Evolutionary conservation across 2,329 filamentous ascomycete species (phyloP).

Genomic region (Hortaea werneckii): DNA sequence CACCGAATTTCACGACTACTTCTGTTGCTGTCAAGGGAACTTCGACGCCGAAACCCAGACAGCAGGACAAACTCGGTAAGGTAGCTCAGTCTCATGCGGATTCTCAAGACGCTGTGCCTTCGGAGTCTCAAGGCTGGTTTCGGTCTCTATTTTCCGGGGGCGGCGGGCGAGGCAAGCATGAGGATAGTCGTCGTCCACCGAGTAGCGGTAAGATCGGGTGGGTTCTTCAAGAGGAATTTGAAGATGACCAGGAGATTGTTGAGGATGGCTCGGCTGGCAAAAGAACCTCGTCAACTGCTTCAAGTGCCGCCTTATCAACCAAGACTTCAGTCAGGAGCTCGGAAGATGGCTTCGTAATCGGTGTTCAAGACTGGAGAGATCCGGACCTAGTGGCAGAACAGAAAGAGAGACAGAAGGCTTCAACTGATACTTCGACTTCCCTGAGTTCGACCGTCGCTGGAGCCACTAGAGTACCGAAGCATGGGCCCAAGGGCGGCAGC

Average conservation of each 20-base stretch:
- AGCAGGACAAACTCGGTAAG: constrained; percentile 4
- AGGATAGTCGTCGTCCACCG: constrained; percentile 53
- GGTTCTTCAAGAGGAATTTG: constrained; percentile 59
- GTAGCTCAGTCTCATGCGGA: constrained; percentile 2
- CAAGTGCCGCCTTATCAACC: constrained; percentile 22
- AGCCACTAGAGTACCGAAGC: constrained; percentile 15
- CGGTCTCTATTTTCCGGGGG: constrained; percentile 29
- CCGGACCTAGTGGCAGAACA: constrained; percentile 54
- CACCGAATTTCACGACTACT: constrained; percentile 20
- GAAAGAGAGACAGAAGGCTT: constrained; percentile 19
- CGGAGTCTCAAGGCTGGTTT: constrained; percentile 30
- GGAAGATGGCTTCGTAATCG: constrained; percentile 63
- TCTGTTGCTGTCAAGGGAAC: constrained; percentile 7
- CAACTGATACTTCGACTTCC: constrained; percentile 10
- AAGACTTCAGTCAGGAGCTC: constrained; percentile 21
- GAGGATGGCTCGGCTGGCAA: constrained; percentile 21
- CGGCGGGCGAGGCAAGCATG: constrained; percentile 2
- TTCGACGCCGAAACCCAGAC: constrained; percentile 8
- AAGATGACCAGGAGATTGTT: constrained; percentile 43
- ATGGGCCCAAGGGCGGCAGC: constrained; percentile 48
- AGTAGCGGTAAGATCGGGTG: constrained; percentile 66
- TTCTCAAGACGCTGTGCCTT: constrained; percentile 3
- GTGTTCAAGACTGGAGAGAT: constrained; percentile 80
- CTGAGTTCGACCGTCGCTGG: constrained; percentile 7
- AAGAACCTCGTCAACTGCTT: constrained; percentile 8